Conservation (phyloP, 148 eudicot species). For the Cornus controversa region DNA sequence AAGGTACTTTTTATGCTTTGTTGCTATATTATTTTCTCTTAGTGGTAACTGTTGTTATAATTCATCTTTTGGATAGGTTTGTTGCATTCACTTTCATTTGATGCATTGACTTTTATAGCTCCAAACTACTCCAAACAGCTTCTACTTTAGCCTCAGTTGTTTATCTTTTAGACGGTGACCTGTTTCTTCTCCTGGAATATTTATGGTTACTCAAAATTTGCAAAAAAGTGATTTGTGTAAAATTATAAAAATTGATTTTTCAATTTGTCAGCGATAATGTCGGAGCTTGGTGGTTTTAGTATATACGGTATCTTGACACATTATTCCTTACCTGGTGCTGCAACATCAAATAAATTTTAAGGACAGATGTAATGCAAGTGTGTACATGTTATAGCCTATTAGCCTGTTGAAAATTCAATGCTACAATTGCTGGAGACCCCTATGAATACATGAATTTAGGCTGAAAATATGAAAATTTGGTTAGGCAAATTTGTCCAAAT, state of each 20-base stretch:
- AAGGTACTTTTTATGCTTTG: constrained; percentile 50
- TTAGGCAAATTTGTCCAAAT: too few species aligned
- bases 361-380: too few species aligned
- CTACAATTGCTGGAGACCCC: too few species aligned
- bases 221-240: background rate
- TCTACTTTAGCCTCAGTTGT: background rate
- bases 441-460: too few species aligned
- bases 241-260: too few species aligned
- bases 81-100: background rate
- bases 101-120: background rate
- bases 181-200: background rate
- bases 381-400: too few species aligned
- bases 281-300: background rate
- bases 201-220: background rate
- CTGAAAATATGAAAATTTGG: too few species aligned
- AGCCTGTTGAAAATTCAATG: too few species aligned
- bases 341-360: background rate
- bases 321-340: background rate
- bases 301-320: background rate
- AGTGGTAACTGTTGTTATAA: background rate
- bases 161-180: background rate
- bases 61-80: constrained; percentile 1
- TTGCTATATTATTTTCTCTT: background rate
- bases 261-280: background rate
- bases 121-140: background rate